Evolutionary conservation across 164 flowering plant genomes (phyloP), one percentile per base, ranked within the genome.

Genomic region (Berberis vulgaris): DNA sequence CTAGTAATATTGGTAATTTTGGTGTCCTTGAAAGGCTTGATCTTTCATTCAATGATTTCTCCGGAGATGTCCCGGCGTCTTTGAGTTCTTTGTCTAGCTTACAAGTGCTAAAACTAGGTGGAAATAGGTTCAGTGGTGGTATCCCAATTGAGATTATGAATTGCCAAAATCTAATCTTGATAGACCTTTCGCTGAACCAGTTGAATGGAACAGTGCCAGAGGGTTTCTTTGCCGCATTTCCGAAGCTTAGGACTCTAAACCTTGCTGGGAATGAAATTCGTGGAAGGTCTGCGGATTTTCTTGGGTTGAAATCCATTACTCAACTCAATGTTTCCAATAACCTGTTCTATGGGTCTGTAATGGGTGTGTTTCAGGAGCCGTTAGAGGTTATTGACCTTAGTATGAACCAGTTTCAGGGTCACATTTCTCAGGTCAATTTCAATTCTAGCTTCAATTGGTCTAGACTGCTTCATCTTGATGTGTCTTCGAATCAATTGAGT

Each of bases 1-100:
- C 89, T 2, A 86, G 68, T 75, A 81, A 86, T 74, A 80, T 91
- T 12, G 97, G 86, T 66, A 88, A 91, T 57, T 85, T 91, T 65
- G 96, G 86, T 45, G 6, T 44, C 3, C 81, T 91, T 61, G 82
- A 82, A 75, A 66, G 45, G 39, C 59, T 91, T 39, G 96, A 91
- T 72, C 74, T 86, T 72, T 91, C 93, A 6, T 60, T 60, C 78
- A 91, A 88, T 73, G 74, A 77, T 54, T 80, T 88, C 71, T 78
- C 84, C 43, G 86, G 84, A n/a, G 80, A 70, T 41, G 76, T 88
- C 47, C 97, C 97, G 12, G 80, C 73, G 45, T 62, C 86, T n/a
- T 47, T 88, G 7, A 76, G 82, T 73, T 83, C 93, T 43, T 80
- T 88, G 54, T 49, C 45, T 6, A 73, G 73, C 60, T 73, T 90